These are phyloP conservation scores for Ceratocystis colombiana DNA, from an alignment of 2,329 filamentous ascomycete genomes.

Conservation along the genomic window DNA sequence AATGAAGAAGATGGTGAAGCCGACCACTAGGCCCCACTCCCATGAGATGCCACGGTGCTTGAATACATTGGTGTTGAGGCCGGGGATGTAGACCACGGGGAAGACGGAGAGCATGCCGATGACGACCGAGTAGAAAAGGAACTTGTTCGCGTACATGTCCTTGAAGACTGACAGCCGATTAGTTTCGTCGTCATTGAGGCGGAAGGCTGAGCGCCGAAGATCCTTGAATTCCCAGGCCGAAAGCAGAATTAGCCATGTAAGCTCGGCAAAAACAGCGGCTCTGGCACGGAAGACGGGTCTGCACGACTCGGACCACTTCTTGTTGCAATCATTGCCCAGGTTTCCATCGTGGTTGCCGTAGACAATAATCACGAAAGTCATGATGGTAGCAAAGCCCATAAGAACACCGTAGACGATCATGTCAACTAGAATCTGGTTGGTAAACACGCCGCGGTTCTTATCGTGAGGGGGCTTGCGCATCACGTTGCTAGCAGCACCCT, in stretches of 20 bases:
- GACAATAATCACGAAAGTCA: constrained; percentile 55
- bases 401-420: constrained; percentile 70
- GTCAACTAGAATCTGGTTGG: constrained; percentile 64
- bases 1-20: constrained; percentile 55
- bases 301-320: constrained; percentile 46
- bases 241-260: constrained; percentile 64
- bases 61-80: constrained; percentile 60
- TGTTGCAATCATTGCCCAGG: constrained; percentile 55
- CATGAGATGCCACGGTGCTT: constrained; percentile 61
- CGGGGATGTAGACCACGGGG: constrained; percentile 61
- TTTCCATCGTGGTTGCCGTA: constrained; percentile 46
- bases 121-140: constrained; percentile 58
- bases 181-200: constrained; percentile 46
- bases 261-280: constrained; percentile 60
- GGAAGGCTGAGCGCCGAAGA: constrained; percentile 61
- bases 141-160: constrained; percentile 59
- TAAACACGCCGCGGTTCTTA: constrained; percentile 60
- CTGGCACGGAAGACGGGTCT: constrained; percentile 56
- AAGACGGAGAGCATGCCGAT: constrained; percentile 53
- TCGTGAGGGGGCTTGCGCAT: constrained; percentile 72
- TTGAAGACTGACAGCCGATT: constrained; percentile 46
- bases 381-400: constrained; percentile 60
- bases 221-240: constrained; percentile 71
- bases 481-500: constrained; percentile 63
- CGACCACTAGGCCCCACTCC: constrained; percentile 63